Conservation (phyloP, 139 green algal genomes). For the Volvox africanus region DNA sequence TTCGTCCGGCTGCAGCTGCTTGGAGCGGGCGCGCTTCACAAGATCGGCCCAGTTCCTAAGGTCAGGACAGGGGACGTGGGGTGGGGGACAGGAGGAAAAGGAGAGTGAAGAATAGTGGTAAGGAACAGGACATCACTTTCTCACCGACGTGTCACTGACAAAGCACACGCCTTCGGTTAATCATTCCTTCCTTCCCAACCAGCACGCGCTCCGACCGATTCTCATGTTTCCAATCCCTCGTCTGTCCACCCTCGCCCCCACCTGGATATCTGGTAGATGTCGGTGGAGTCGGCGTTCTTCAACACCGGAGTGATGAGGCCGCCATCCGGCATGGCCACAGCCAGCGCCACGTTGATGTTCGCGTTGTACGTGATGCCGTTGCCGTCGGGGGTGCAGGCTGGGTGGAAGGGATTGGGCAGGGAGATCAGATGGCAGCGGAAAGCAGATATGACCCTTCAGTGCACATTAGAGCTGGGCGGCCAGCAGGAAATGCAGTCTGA, state of each 20-base stretch:
- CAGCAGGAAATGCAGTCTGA: too few relatives aligned
- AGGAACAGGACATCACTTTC: too few relatives aligned
- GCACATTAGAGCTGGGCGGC: too few relatives aligned
- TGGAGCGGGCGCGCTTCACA: constrained; percentile 93
- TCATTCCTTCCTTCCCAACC: too few relatives aligned
- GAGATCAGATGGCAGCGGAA: neutral
- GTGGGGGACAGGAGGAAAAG: too few relatives aligned
- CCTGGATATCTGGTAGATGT: constrained; percentile 96
- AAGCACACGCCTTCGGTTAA: too few relatives aligned
- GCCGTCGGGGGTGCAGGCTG: constrained; percentile 88
- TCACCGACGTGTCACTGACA: too few relatives aligned
- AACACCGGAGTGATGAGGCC: constrained; percentile 98
- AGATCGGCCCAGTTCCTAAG: constrained; percentile 76
- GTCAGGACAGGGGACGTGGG: neutral
- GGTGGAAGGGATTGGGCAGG: neutral
- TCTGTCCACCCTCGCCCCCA: neutral
- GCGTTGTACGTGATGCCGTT: constrained; percentile 94
- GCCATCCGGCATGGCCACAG: constrained; percentile 96
- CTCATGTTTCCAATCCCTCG: too few relatives aligned
- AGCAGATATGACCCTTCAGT: too few relatives aligned
- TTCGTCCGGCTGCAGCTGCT: constrained; percentile 91
- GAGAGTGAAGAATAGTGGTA: too few relatives aligned
- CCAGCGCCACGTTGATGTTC: constrained; percentile 94
- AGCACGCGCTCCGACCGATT: too few relatives aligned
- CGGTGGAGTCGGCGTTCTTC: constrained; percentile 91